Conservation (phyloP, 495 filamentous ascomycete genomes). For the Aspergillus bertholletiae region DNA sequence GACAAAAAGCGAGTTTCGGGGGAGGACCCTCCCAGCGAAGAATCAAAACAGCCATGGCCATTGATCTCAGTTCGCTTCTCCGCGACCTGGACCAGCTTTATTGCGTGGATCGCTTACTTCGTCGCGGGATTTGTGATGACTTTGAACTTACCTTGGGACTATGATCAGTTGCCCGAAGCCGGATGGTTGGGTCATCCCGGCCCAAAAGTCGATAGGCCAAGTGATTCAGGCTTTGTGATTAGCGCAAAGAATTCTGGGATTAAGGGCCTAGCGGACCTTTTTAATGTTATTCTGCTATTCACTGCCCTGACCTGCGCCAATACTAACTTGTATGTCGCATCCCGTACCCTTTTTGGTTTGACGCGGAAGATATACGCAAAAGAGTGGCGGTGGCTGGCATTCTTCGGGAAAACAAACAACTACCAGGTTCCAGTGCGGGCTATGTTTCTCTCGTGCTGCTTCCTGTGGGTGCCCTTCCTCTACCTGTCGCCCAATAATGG, state of each 20-base stretch:
- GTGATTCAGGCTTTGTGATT: slow-evolving; percentile 36
- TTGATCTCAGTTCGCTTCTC: slow-evolving; percentile 27
- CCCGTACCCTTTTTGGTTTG: slow-evolving; percentile 43
- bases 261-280: slow-evolving; percentile 25
- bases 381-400: slow-evolving; percentile 17
- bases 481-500: slow-evolving; percentile 18
- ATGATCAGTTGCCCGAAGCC: slow-evolving; percentile 28
- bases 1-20: slow-evolving; percentile 4
- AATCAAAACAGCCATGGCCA: slow-evolving; percentile 7
- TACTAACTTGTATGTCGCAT: slow-evolving; percentile 45
- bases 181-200: slow-evolving; percentile 16
- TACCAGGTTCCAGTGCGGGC: slow-evolving; percentile 33
- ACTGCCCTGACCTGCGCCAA: slow-evolving; percentile 39
- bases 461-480: slow-evolving; percentile 46
- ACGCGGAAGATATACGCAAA: slow-evolving; percentile 27
- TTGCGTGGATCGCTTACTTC: slow-evolving; percentile 24
- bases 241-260: slow-evolving; percentile 24
- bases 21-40: not conserved
- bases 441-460: slow-evolving; percentile 34
- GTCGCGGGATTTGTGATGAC: slow-evolving; percentile 26
- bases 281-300: slow-evolving; percentile 40
- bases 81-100: slow-evolving; percentile 26
- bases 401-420: slow-evolving; percentile 32
- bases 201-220: not conserved
- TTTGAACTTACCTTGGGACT: slow-evolving; percentile 35